phyloP scores from a whole-genome alignment of 495 filamentous ascomycete genomes.

The Tuber borchii region DNA sequence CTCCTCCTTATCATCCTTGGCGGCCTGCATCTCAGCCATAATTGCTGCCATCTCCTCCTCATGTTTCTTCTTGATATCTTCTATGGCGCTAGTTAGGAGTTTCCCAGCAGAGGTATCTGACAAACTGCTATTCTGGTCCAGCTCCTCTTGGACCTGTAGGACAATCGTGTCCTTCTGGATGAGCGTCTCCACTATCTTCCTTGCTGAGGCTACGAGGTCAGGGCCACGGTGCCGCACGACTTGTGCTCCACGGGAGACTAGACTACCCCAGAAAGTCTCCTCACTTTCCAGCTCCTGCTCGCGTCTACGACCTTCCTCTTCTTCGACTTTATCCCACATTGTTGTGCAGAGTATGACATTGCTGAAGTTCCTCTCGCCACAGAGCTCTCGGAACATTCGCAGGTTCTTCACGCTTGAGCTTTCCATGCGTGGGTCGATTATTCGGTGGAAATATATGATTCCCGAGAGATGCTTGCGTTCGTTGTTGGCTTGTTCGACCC shows the following conservation, averaged over 20 bases:
- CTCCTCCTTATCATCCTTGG: neutral
- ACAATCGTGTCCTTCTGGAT: neutral
- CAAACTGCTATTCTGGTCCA: neutral
- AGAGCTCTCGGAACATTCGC: slow-evolving; percentile 35
- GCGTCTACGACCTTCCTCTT: neutral
- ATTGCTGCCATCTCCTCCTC: slow-evolving; percentile 6
- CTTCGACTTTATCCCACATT: slow-evolving; percentile 20
- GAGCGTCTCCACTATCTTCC: neutral
- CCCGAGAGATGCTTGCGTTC: slow-evolving; percentile 31
- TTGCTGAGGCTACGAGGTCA: neutral
- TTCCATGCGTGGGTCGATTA: slow-evolving; percentile 33
- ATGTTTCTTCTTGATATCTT: neutral
- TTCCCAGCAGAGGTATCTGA: slow-evolving; percentile 11
- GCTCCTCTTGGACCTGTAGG: slow-evolving; percentile 1
- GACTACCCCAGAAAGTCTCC: neutral
- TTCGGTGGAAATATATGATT: slow-evolving; percentile 41
- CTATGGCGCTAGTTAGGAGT: neutral
- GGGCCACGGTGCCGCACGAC: neutral
- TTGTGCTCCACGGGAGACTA: slow-evolving; percentile 3
- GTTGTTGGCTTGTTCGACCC: slow-evolving; percentile 35
- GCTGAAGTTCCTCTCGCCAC: slow-evolving; percentile 18
- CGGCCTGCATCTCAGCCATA: neutral
- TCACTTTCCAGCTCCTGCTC: slow-evolving; percentile 3
- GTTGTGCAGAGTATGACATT: slow-evolving; percentile 35
- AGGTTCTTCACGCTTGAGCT: slow-evolving; percentile 34